Percentiles rank a stretch among this genome's conserved stretches.
Conservation (phyloP, 2,329 filamentous ascomycete species). For the Colletotrichum spinosum region DNA sequence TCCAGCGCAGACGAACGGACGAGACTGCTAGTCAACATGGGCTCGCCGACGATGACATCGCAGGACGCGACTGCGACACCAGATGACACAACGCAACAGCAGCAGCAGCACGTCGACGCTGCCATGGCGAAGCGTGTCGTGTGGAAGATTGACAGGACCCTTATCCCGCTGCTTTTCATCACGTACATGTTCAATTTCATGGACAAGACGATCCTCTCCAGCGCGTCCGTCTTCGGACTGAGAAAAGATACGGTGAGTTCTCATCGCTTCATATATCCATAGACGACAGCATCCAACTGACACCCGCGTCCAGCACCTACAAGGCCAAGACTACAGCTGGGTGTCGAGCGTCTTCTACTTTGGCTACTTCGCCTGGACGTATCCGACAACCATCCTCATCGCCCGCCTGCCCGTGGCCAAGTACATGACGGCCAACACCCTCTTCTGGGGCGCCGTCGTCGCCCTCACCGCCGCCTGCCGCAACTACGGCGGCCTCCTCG, state of each 20-base stretch:
- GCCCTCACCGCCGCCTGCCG: constrained; percentile 58
- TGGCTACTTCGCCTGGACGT: constrained; percentile 62
- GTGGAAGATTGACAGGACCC: constrained; percentile 65
- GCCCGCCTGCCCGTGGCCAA: constrained; percentile 60
- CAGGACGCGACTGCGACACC: constrained; percentile 2
- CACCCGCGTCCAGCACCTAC: constrained; percentile 56
- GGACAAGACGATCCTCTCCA: constrained; percentile 69
- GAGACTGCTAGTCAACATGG: constrained; percentile 32
- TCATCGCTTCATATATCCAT: neutral
- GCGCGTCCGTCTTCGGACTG: constrained; percentile 68
- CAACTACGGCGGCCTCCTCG: constrained; percentile 61
- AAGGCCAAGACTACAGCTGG: constrained; percentile 67
- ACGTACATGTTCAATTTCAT: constrained; percentile 72
- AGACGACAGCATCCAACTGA: constrained; percentile 4
- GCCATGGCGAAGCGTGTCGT: constrained; percentile 52
- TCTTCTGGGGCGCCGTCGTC: constrained; percentile 63
- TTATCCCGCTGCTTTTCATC: constrained; percentile 68
- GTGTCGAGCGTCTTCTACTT: constrained; percentile 52
- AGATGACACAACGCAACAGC: constrained; percentile 7
- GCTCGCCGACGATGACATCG: constrained; percentile 12
- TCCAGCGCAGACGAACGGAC: constrained; percentile 11
- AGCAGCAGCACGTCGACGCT: constrained; percentile 36
- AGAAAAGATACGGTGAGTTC: constrained; percentile 55
- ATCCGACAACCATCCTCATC: constrained; percentile 61
- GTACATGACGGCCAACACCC: constrained; percentile 58